Evolutionary conservation across 1,284 basidiomycete species (phyloP), one percentile per base, ranked within the genome.

Genomic region (Neotropicomus parvogracilis): DNA sequence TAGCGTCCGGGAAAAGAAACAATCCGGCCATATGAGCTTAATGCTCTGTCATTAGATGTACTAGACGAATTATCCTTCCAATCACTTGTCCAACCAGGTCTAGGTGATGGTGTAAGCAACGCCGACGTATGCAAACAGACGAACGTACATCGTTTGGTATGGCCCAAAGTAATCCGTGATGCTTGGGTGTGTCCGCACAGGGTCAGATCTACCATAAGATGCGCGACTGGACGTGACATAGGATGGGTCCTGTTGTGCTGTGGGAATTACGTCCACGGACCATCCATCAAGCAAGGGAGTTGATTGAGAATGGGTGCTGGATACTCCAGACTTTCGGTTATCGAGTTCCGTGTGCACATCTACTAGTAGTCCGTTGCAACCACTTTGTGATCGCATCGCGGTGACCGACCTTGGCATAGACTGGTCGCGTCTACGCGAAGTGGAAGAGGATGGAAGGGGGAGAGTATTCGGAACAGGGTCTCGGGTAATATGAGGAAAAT

Each of bases 401-500:
- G 46, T 27, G 16, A 47, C 16, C 46, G 50, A 46, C 12, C 26
- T 45, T 39, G 54, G 12, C 16, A 46, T 44, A 16, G 49, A 36
- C 36, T 48, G 52, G 13, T 55, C 41, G 14, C 11, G 37, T 52
- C 40, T 41, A 40, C 34, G 27, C 37, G 46, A 33, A 40, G 40
- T 6, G 6, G 42, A 31, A 14, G 44, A 40, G 26, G 53, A 40
- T 28, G 50, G 40, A 13, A 52, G 21, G 2, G 63, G 54, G 32
- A 63, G 54, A 31, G 51, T 50, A 13, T 53, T 52, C 9, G 66
- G 62, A 34, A 63, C 54, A 24, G 66, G 60, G 34, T 52, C 59
- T 46, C 53, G 60, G 8, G 67, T 68, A 17, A 48, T 46, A 34
- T 65, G 65, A 21, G 64, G 32, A 32, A 58, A 46, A 10, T 65